These are phyloP conservation scores for Penicillium coprophilum DNA, from an alignment of 495 filamentous ascomycete genomes.

Conservation along the genomic window DNA sequence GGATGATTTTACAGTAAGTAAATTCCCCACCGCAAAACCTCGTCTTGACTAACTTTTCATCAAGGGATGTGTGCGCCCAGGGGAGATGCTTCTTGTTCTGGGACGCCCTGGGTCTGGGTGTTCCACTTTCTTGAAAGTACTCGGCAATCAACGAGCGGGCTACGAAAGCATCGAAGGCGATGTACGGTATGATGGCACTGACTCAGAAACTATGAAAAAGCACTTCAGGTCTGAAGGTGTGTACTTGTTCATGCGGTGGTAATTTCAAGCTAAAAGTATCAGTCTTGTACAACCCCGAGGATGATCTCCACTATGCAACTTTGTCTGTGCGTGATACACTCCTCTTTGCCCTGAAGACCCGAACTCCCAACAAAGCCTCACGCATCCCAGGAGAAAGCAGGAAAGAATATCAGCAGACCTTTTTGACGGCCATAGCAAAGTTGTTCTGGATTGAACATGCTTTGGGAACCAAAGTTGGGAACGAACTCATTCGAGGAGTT, in stretches of 20 bases:
- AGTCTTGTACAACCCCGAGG: constrained; percentile 67
- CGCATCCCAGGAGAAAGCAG: constrained; percentile 58
- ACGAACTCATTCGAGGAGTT: constrained; percentile 64
- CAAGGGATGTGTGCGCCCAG: constrained; percentile 47
- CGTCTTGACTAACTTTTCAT: constrained; percentile 23
- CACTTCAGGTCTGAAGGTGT: constrained; percentile 60
- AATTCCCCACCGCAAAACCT: constrained; percentile 43
- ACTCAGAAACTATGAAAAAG: constrained; percentile 60
- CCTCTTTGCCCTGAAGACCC: constrained; percentile 65
- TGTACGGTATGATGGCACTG: constrained; percentile 63
- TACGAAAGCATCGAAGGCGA: constrained; percentile 63
- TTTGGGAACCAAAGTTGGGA: constrained; percentile 65
- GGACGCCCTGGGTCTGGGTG: constrained; percentile 72
- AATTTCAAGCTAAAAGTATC: neutral
- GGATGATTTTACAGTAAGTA: constrained; percentile 55
- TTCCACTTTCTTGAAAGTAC: constrained; percentile 67
- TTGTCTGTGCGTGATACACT: constrained; percentile 69
- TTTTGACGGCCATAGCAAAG: constrained; percentile 68
- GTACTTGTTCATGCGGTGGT: neutral
- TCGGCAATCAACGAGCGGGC: constrained; percentile 65
- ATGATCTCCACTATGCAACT: constrained; percentile 75
- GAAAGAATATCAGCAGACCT: constrained; percentile 62
- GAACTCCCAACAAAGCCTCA: constrained; percentile 64
- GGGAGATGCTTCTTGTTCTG: constrained; percentile 62
- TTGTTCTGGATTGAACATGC: constrained; percentile 78